These are phyloP conservation scores for Talaromyces adpressus DNA, from an alignment of 495 filamentous ascomycete species.

Conservation along the genomic window DNA sequence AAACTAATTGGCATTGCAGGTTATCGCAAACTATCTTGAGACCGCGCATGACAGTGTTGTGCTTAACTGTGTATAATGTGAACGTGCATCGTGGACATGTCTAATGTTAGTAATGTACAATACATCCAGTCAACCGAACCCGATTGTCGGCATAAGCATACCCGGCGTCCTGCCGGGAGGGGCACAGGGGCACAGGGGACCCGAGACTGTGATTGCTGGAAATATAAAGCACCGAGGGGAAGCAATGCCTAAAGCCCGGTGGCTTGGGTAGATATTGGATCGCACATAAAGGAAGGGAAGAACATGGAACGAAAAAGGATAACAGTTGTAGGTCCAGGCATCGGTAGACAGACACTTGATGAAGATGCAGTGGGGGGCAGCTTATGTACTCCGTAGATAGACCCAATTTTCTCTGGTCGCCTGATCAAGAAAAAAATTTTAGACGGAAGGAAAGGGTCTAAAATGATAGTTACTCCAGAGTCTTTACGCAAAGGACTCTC, in stretches of 20 bases:
- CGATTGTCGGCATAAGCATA: neutral
- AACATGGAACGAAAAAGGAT: neutral
- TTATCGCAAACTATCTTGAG: neutral
- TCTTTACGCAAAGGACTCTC: neutral
- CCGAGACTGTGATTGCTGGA: constrained; percentile 10
- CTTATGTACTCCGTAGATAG: neutral
- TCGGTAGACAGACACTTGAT: neutral
- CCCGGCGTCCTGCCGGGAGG: neutral
- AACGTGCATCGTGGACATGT: neutral
- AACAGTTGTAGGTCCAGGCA: neutral
- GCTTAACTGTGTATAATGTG: neutral
- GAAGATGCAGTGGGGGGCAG: neutral
- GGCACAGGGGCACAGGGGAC: neutral
- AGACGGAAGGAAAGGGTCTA: neutral
- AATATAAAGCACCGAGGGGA: neutral
- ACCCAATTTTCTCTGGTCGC: constrained; percentile 2
- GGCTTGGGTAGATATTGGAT: neutral
- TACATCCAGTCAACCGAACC: neutral
- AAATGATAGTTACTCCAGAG: neutral
- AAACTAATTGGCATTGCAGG: neutral
- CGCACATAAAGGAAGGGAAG: neutral
- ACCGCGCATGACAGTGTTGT: neutral
- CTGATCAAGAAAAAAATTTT: constrained; percentile 10
- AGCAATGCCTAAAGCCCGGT: neutral
- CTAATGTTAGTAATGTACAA: neutral